phyloP scores from a whole-genome alignment of 176 grass and related monocot species.

The Triticum monococcum region DNA sequence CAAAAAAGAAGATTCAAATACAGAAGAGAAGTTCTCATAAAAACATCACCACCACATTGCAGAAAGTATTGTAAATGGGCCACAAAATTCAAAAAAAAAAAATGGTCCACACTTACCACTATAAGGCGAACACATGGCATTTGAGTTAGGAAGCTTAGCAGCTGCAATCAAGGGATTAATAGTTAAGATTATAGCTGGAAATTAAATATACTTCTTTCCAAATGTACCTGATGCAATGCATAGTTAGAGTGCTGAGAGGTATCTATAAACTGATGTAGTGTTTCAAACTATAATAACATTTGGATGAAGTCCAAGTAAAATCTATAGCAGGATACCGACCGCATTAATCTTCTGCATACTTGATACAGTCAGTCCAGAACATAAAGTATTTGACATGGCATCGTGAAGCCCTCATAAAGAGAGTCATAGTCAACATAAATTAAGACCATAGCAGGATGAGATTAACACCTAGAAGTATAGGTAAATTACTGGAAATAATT shows the following conservation, averaged over 20 bases:
- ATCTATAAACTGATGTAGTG: neutral
- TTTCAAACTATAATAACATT: neutral
- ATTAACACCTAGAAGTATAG: constrained; percentile 5
- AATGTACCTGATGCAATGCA: constrained; percentile 1
- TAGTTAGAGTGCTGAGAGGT: neutral
- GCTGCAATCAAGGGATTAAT: constrained; percentile 52
- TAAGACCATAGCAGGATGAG: neutral
- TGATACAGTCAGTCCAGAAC: neutral
- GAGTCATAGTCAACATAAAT: neutral
- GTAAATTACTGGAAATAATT: constrained; percentile 3
- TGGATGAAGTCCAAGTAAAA: neutral
- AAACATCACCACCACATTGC: neutral
- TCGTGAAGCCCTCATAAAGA: neutral
- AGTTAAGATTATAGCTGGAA: neutral
- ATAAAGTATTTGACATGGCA: neutral
- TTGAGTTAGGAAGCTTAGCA: constrained; percentile 80
- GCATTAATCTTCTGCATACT: neutral
- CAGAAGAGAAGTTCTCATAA: constrained; percentile 15
- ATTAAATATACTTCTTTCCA: constrained; percentile 6
- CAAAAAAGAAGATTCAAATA: constrained; percentile 30
- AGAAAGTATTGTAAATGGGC: neutral
- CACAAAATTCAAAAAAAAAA: neutral
- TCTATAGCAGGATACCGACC: neutral
- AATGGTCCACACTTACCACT: constrained; percentile 58
- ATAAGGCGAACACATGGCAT: constrained; percentile 76